Evolutionary conservation across 2,329 filamentous ascomycete genomes (phyloP).

Genomic region (Sporothrix brasiliensis): DNA sequence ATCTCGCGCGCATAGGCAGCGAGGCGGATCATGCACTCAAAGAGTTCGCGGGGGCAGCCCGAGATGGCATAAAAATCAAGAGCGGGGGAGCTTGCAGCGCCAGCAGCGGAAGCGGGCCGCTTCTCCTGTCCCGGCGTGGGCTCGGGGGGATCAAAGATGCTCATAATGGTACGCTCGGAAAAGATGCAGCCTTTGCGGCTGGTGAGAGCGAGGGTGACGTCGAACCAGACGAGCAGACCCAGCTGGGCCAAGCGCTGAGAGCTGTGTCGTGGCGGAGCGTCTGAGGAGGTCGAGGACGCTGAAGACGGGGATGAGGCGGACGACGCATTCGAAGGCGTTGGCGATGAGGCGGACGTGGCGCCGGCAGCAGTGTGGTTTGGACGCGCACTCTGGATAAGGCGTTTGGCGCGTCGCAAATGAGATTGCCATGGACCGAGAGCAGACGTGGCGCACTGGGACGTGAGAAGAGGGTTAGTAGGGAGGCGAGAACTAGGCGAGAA

Average conservation of each 20-base stretch:
- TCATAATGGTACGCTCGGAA: slow-evolving; percentile 34
- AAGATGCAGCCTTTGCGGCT: slow-evolving; percentile 41
- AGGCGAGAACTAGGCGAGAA: background rate
- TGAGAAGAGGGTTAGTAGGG: background rate
- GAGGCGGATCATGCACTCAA: slow-evolving; percentile 40
- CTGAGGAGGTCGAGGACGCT: background rate
- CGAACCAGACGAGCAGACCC: slow-evolving; percentile 44
- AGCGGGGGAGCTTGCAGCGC: slow-evolving; percentile 28
- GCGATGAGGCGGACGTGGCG: background rate
- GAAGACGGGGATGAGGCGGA: background rate
- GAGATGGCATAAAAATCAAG: slow-evolving; percentile 43
- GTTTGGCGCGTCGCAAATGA: slow-evolving; percentile 37
- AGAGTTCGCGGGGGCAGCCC: slow-evolving; percentile 42
- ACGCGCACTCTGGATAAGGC: slow-evolving; percentile 13
- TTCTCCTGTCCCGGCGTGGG: background rate
- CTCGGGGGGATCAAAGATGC: slow-evolving; percentile 27
- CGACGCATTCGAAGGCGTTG: background rate
- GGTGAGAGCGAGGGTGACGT: slow-evolving; percentile 43
- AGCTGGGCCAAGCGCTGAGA: slow-evolving; percentile 39
- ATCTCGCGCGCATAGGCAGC: slow-evolving; percentile 41
- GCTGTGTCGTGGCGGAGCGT: background rate
- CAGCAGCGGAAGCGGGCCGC: too few species aligned
- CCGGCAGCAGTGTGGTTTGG: too few species aligned
- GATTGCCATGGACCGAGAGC: slow-evolving; percentile 42
- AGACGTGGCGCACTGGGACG: slow-evolving; percentile 42